phyloP scores from a whole-genome alignment of 1,284 basidiomycete species.

The Albatrellus sp. region DNA sequence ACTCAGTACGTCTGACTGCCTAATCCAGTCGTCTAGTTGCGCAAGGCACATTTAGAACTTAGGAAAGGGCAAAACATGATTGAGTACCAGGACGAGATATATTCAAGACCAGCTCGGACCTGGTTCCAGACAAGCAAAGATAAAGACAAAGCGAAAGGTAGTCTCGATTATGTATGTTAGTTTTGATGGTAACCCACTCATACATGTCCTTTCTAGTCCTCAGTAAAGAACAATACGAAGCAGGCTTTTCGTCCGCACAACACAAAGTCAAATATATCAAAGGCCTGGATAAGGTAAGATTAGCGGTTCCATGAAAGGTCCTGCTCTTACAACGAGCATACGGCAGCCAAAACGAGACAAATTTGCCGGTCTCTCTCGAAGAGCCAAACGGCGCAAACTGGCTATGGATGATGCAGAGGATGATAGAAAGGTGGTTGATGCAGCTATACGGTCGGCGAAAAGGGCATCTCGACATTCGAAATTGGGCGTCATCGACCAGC shows the following conservation, averaged over 20 bases:
- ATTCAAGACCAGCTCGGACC: slow-evolving; percentile 84
- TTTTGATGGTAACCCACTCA: not conserved
- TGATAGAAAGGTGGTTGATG: slow-evolving; percentile 43
- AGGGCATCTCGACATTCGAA: slow-evolving; percentile 52
- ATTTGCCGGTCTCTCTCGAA: slow-evolving; percentile 75
- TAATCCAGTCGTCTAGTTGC: slow-evolving; percentile 36
- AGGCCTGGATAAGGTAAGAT: slow-evolving; percentile 23
- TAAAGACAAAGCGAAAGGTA: slow-evolving; percentile 73
- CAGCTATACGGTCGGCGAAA: slow-evolving; percentile 79
- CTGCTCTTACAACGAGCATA: not conserved
- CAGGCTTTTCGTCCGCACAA: slow-evolving; percentile 24
- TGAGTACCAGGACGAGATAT: slow-evolving; percentile 91
- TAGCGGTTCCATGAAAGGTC: slow-evolving; percentile 12
- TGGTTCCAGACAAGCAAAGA: slow-evolving; percentile 95
- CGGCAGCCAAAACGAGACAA: slow-evolving; percentile 68
- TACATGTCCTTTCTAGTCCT: slow-evolving; percentile 30
- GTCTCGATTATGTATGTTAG: slow-evolving; percentile 9
- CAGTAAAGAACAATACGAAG: slow-evolving; percentile 66
- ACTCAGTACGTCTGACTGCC: too few species aligned
- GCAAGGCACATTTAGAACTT: slow-evolving; percentile 92
- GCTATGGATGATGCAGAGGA: slow-evolving; percentile 71
- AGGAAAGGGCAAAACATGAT: slow-evolving; percentile 95
- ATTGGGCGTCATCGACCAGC: slow-evolving; percentile 28
- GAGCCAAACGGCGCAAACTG: slow-evolving; percentile 76
- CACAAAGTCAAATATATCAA: slow-evolving; percentile 18